Percentiles rank a stretch among this genome's conserved stretches.
Conservation (phyloP, 805 yeast species). For the Pichia ethanolica region DNA sequence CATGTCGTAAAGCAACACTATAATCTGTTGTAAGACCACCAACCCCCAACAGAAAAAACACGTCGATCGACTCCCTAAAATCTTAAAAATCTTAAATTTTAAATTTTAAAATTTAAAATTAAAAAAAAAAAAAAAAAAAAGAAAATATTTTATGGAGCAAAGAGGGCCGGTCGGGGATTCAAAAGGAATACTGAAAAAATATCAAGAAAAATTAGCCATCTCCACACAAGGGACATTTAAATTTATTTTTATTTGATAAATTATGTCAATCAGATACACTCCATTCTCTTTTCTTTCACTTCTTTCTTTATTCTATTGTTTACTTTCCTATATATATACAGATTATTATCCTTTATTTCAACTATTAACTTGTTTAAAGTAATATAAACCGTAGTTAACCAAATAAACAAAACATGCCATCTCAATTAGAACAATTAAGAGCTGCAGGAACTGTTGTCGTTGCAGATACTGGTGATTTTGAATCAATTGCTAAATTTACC, state of each 20-base stretch:
- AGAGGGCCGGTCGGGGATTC: not conserved
- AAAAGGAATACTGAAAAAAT: too few species aligned
- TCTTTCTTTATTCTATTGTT: not conserved
- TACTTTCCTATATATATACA: too few species aligned
- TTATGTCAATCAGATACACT: too few species aligned
- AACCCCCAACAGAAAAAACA: too few species aligned
- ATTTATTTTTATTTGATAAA: too few species aligned
- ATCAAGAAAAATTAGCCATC: too few species aligned
- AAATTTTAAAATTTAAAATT: too few species aligned
- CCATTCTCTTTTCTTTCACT: not conserved
- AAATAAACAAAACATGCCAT: slow-evolving; percentile 32
- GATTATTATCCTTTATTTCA: too few species aligned
- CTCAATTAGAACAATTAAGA: slow-evolving; percentile 89
- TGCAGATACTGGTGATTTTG: slow-evolving; percentile 98
- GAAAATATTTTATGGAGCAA: not conserved
- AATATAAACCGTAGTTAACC: not conserved
- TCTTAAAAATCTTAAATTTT: not conserved
- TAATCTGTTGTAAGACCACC: not conserved
- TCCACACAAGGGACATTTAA: too few species aligned
- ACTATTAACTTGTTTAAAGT: not conserved
- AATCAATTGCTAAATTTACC: slow-evolving; percentile 92
- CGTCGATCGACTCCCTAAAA: not conserved
- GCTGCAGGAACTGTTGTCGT: slow-evolving; percentile 95
- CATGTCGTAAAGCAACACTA: not conserved
- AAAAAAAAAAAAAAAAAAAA: too few species aligned